These are phyloP conservation scores for Colletotrichum shisoi DNA, from an alignment of 2,329 filamentous ascomycete species.

Conservation along the genomic window DNA sequence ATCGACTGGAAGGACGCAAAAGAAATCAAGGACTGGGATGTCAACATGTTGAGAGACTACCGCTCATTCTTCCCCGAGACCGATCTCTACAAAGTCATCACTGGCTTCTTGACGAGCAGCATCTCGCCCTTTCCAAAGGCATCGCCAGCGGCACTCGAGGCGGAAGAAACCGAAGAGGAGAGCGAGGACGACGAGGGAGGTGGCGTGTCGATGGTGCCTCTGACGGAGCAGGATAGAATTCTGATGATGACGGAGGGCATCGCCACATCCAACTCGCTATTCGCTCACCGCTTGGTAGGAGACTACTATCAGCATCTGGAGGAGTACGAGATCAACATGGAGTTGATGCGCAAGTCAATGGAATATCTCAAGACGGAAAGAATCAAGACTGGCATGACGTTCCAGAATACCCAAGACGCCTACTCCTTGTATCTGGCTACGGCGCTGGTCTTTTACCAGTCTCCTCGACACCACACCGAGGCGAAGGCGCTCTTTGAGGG, in stretches of 20 bases:
- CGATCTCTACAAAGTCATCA: constrained; percentile 82
- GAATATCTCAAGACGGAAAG: constrained; percentile 67
- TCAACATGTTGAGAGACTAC: constrained; percentile 79
- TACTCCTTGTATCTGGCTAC: constrained; percentile 82
- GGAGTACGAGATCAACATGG: constrained; percentile 82
- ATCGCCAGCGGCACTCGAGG: constrained; percentile 42
- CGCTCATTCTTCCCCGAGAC: constrained; percentile 83
- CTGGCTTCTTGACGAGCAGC: constrained; percentile 81
- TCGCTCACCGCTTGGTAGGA: constrained; percentile 83
- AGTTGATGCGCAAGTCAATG: constrained; percentile 79
- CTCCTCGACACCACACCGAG: constrained; percentile 87
- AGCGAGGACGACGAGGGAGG: constrained; percentile 68
- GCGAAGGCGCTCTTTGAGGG: constrained; percentile 85
- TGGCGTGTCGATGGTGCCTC: constrained; percentile 61
- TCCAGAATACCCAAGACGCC: constrained; percentile 75
- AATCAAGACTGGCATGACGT: constrained; percentile 70
- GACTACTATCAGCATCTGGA: constrained; percentile 86
- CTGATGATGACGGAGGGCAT: constrained; percentile 82
- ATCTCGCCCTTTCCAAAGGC: constrained; percentile 78
- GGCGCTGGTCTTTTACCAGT: constrained; percentile 88
- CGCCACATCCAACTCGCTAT: constrained; percentile 70
- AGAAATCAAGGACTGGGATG: constrained; percentile 78
- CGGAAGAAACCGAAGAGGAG: constrained; percentile 55
- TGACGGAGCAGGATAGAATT: constrained; percentile 80
- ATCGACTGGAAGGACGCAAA: constrained; percentile 88